These are phyloP conservation scores for Wickerhamiella nectarea DNA, from an alignment of 805 yeast genomes.

Conservation along the genomic window DNA sequence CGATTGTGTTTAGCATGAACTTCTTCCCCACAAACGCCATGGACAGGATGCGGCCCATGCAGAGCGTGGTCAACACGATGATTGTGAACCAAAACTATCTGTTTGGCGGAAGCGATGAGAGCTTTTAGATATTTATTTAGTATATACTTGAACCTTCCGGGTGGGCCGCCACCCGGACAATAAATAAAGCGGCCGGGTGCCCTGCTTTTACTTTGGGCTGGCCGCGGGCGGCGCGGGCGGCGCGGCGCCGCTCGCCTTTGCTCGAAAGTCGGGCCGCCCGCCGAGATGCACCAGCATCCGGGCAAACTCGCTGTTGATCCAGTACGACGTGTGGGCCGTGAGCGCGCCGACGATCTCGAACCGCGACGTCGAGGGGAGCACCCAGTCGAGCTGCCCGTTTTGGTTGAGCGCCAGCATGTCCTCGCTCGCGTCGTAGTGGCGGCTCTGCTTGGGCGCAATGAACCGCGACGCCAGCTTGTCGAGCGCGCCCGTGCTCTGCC, in stretches of 20 bases:
- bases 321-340: slow-evolving; percentile 80
- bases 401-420: slow-evolving; percentile 44
- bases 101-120: slow-evolving; percentile 15
- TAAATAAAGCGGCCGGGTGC: too few species aligned
- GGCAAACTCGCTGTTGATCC: slow-evolving; percentile 76
- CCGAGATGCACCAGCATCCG: slow-evolving; percentile 29
- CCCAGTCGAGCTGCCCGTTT: slow-evolving; percentile 74
- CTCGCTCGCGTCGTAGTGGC: slow-evolving; percentile 21
- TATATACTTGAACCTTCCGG: too few species aligned
- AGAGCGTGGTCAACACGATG: slow-evolving; percentile 37
- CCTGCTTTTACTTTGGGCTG: too few species aligned
- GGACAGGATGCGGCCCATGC: slow-evolving; percentile 40
- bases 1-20: slow-evolving; percentile 73
- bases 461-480: slow-evolving; percentile 5
- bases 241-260: not conserved
- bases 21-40: slow-evolving; percentile 36
- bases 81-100: slow-evolving; percentile 27
- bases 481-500: not conserved
- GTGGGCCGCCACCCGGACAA: too few species aligned
- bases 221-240: too few species aligned
- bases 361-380: slow-evolving; percentile 46
- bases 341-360: slow-evolving; percentile 73
- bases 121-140: slow-evolving; percentile 3
- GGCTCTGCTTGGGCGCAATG: slow-evolving; percentile 12
- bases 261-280: not conserved